Evolutionary conservation across 768 basidiomycete genomes (phyloP).

Genomic region (Daedalea quercina): DNA sequence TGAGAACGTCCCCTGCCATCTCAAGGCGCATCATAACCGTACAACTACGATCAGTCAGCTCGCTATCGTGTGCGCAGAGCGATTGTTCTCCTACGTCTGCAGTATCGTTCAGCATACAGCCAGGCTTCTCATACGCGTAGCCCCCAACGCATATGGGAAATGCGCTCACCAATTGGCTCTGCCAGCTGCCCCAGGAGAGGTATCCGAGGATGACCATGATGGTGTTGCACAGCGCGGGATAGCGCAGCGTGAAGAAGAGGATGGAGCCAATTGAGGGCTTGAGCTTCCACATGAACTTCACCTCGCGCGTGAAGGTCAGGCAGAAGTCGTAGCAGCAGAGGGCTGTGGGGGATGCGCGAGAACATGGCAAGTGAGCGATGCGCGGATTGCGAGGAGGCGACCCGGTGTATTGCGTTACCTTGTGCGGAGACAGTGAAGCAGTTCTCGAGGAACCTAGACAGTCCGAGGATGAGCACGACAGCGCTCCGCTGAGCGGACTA

Average conservation of each 20-base stretch:
- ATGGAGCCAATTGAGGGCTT: conserved; percentile 3
- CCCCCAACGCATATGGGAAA: too few species aligned
- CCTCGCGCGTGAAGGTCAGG: conserved; percentile 10
- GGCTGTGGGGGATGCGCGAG: conserved; percentile 3
- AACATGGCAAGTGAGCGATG: too few species aligned
- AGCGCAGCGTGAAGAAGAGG: conserved; percentile 13
- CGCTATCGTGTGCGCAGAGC: not conserved
- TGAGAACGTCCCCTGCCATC: not conserved
- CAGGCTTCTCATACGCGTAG: too few species aligned
- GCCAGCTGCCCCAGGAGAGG: not conserved
- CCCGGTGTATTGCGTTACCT: too few species aligned
- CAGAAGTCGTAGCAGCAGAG: conserved; percentile 10
- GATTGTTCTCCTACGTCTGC: too few species aligned
- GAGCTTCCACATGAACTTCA: conserved; percentile 11
- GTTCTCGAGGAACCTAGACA: too few species aligned
- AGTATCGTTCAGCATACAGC: too few species aligned
- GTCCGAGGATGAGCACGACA: too few species aligned
- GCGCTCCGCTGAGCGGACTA: too few species aligned
- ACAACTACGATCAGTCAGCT: conserved; percentile 3
- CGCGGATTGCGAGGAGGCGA: too few species aligned
- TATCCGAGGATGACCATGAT: conserved; percentile 3
- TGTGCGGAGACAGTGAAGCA: too few species aligned
- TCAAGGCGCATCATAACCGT: conserved; percentile 1
- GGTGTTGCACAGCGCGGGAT: conserved; percentile 10
- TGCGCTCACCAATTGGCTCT: not conserved